phyloP scores from a whole-genome alignment of 345 rosid genomes.

The Acer saccharum region DNA sequence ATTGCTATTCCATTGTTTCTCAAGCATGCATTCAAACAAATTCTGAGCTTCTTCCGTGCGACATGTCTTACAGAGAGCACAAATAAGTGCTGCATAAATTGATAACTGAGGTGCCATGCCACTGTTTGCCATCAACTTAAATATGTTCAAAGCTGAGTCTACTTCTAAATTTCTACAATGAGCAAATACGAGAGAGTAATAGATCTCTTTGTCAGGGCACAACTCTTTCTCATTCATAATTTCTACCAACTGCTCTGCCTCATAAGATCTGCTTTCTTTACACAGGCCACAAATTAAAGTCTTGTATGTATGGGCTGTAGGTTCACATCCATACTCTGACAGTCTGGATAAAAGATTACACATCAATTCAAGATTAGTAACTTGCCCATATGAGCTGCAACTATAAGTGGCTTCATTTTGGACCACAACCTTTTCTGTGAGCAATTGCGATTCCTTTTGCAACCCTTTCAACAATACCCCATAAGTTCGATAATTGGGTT shows the following conservation, averaged over 20 bases:
- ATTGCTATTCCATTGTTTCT: constrained; percentile 45
- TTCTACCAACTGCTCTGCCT: constrained; percentile 50
- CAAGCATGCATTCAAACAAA: constrained; percentile 46
- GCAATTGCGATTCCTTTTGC: constrained; percentile 42
- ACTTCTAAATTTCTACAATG: constrained; percentile 56
- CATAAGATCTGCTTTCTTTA: constrained; percentile 47
- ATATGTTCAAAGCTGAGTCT: constrained; percentile 47
- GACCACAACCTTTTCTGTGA: constrained; percentile 39
- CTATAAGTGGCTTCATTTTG: constrained; percentile 38
- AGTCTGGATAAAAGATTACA: constrained; percentile 45
- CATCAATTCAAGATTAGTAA: constrained; percentile 30
- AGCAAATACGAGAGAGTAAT: constrained; percentile 42
- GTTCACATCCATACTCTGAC: constrained; percentile 51
- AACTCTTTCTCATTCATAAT: constrained; percentile 52
- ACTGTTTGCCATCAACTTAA: constrained; percentile 27
- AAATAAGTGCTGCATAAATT: constrained; percentile 45
- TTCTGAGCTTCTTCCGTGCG: constrained; percentile 47
- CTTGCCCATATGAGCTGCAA: constrained; percentile 32
- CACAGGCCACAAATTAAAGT: constrained; percentile 52
- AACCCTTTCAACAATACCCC: constrained; percentile 57
- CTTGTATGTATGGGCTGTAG: constrained; percentile 38
- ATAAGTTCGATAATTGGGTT: constrained; percentile 61
- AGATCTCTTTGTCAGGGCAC: constrained; percentile 41
- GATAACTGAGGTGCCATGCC: constrained; percentile 35
- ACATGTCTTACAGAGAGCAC: constrained; percentile 45